Evolutionary conservation across 2,329 filamentous ascomycete genomes (phyloP).

Genomic region (Ophiognomonia clavigignenti-juglandacearum): DNA sequence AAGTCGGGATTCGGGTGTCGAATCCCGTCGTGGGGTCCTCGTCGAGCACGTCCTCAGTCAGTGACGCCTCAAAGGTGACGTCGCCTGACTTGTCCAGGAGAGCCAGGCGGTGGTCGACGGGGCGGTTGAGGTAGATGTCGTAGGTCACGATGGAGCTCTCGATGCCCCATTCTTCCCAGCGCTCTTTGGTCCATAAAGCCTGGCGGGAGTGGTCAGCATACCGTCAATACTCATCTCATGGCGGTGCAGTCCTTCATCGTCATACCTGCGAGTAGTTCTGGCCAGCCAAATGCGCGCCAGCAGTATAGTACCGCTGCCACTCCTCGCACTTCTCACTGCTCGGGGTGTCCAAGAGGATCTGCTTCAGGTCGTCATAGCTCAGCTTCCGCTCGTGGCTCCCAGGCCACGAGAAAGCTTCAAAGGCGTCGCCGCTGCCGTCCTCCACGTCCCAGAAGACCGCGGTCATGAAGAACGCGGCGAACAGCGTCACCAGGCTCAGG

Average conservation of each 20-base stretch:
- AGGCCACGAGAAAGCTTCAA: constrained; percentile 23
- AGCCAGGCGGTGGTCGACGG: constrained; percentile 64
- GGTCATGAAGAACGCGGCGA: constrained; percentile 40
- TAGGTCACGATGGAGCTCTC: constrained; percentile 62
- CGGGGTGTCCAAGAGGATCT: constrained; percentile 55
- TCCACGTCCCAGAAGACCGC: constrained; percentile 31
- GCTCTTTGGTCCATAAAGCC: constrained; percentile 70
- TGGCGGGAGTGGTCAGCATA: too few species aligned
- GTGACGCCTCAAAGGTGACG: constrained; percentile 70
- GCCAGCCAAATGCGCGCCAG: constrained; percentile 70
- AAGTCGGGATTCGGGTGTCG: constrained; percentile 69
- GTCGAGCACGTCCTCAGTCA: constrained; percentile 79
- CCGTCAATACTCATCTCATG: too few species aligned
- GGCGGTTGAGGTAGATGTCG: constrained; percentile 75
- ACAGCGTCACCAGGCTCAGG: constrained; percentile 48
- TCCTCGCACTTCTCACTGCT: constrained; percentile 54
- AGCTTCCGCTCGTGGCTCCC: constrained; percentile 27
- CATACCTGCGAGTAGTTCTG: constrained; percentile 67
- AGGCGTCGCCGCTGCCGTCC: constrained; percentile 26
- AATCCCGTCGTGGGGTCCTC: constrained; percentile 76
- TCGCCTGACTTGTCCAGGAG: constrained; percentile 51
- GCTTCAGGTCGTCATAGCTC: constrained; percentile 46
- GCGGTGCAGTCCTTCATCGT: too few species aligned
- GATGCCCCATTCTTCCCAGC: constrained; percentile 69
- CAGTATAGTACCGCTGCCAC: constrained; percentile 75